A percentile compares a stretch with the other conserved stretches of the same genome.
Conservation (phyloP, 345 rosid genomes). For the Barbarea vulgaris region DNA sequence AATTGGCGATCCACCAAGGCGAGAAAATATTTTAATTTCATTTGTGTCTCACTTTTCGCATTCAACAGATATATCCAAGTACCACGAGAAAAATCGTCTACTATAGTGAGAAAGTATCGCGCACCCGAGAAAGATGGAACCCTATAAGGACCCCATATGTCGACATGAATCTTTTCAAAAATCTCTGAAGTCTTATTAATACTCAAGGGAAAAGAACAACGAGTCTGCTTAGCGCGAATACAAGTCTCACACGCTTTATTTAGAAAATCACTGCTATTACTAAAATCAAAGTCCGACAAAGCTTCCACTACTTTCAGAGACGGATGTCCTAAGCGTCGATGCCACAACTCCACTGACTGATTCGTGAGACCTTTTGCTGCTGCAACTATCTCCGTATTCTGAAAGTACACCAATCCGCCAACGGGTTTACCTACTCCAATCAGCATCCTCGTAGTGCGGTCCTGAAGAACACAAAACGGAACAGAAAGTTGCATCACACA, state of each 20-base stretch:
- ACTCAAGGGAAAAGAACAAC: neutral
- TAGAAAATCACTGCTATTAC: neutral
- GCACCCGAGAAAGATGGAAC: neutral
- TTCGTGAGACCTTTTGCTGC: too few species aligned
- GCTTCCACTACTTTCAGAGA: too few species aligned
- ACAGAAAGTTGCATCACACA: too few species aligned
- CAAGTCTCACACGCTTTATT: neutral
- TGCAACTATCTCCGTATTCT: too few species aligned
- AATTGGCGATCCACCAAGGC: neutral
- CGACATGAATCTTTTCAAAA: neutral
- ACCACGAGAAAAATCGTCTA: neutral
- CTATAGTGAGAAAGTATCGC: rapidly evolving
- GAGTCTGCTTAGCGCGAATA: neutral
- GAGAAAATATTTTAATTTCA: rapidly evolving
- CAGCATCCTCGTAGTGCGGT: too few species aligned
- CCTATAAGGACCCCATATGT: neutral
- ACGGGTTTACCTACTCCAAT: too few species aligned
- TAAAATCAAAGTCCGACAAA: too few species aligned
- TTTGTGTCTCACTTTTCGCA: neutral
- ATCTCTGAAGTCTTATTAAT: neutral
- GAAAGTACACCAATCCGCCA: too few species aligned
- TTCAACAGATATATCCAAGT: neutral
- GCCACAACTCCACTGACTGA: too few species aligned
- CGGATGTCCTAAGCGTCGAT: too few species aligned
- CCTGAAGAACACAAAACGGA: too few species aligned